A percentile compares a stretch with the other conserved stretches of the same genome.
Evolutionary conservation across 192 early-diverging fungal species (phyloP).

Genomic region (Mortierella claussenii): DNA sequence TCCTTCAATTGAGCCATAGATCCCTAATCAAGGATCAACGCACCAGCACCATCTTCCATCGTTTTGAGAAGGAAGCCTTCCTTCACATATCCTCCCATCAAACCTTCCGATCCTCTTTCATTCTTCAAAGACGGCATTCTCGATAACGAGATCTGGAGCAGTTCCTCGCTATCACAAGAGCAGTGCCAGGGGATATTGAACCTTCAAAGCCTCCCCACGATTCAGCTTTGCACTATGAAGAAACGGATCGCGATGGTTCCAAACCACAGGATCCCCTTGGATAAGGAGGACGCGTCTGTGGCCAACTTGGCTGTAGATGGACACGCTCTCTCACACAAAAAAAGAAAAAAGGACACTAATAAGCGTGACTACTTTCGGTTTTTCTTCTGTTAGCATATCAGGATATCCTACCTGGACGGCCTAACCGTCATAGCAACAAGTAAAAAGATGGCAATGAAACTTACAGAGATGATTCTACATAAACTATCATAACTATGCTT

Average conservation of each 20-base stretch:
- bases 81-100: background rate
- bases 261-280: no score
- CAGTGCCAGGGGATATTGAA: slow-evolving; percentile 7
- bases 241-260: slow-evolving; percentile 13
- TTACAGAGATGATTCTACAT: no score
- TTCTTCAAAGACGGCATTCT: background rate
- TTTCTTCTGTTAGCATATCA: no score
- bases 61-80: background rate
- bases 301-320: no score
- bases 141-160: slow-evolving; percentile 15
- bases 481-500: no score
- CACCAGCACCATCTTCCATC: background rate
- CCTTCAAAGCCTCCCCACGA: slow-evolving; percentile 12
- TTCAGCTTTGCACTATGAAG: slow-evolving; percentile 12
- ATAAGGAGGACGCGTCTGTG: no score
- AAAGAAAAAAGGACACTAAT: no score
- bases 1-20: background rate
- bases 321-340: no score
- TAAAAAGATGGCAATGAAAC: no score
- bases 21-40: slow-evolving; percentile 7
- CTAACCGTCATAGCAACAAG: no score
- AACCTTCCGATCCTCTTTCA: background rate
- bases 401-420: no score
- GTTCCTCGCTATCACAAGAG: slow-evolving; percentile 18
- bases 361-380: no score